Conservation (phyloP, 306 rosid genomes). For the Fagus crenata region DNA sequence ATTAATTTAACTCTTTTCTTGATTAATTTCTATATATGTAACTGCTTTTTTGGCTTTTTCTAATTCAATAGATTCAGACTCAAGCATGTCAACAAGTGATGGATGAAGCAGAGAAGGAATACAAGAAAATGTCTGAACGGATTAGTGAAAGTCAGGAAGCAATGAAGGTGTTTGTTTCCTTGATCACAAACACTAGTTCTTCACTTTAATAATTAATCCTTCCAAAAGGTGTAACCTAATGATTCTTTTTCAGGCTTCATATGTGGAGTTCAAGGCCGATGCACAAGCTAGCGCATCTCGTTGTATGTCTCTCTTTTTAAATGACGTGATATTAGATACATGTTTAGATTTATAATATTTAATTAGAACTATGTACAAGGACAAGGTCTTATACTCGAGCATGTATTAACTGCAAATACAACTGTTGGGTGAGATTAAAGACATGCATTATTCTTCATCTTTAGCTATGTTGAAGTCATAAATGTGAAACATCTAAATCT, state of each 20-base stretch:
- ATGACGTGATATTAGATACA: too few species aligned
- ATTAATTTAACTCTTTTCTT: too few species aligned
- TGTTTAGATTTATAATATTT: too few species aligned
- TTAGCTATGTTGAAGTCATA: neutral
- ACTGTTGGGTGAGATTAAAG: neutral
- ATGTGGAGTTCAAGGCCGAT: slow-evolving; percentile 68
- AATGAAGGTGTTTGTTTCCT: slow-evolving; percentile 56
- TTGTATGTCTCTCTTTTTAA: slow-evolving; percentile 45
- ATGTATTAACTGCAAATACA: neutral
- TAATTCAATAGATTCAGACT: slow-evolving; percentile 60
- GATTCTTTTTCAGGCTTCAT: slow-evolving; percentile 62
- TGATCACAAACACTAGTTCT: slow-evolving; percentile 3
- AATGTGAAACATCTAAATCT: neutral
- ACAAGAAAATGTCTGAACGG: slow-evolving; percentile 61
- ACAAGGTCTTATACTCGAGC: neutral
- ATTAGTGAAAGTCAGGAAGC: slow-evolving; percentile 67
- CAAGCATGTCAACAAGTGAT: slow-evolving; percentile 69
- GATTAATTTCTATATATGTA: too few species aligned
- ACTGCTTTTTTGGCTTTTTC: neutral
- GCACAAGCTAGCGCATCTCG: slow-evolving; percentile 69
- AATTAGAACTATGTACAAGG: neutral
- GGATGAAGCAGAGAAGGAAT: slow-evolving; percentile 75
- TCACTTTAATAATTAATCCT: slow-evolving; percentile 3
- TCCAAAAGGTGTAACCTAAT: slow-evolving; percentile 2
- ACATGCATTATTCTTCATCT: neutral